phyloP scores from a whole-genome alignment of 2,329 filamentous ascomycete species.

The Epichloe aotearoae region DNA sequence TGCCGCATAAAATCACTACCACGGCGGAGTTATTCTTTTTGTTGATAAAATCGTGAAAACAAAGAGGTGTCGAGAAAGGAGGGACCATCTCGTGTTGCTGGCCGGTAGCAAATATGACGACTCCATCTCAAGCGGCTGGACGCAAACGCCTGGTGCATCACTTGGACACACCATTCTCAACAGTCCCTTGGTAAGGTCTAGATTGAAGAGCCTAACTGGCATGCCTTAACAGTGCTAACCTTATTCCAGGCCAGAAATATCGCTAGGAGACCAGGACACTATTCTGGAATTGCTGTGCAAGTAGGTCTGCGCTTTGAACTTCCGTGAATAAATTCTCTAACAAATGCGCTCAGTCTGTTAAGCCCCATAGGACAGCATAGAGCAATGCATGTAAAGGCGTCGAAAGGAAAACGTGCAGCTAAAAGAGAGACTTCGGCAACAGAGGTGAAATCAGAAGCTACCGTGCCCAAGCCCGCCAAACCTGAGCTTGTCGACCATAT shows the following conservation, averaged over 20 bases:
- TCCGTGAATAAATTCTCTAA: neutral
- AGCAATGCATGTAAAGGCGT: conserved; percentile 36
- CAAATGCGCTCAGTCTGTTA: conserved; percentile 37
- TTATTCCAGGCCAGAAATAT: conserved; percentile 43
- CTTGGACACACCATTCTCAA: conserved; percentile 51
- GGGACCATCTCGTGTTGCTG: neutral
- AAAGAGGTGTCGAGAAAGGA: neutral
- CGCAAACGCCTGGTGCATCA: conserved; percentile 50
- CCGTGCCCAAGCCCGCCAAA: conserved; percentile 10
- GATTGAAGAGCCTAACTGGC: neutral
- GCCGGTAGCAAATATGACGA: conserved; percentile 12
- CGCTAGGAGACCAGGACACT: conserved; percentile 43
- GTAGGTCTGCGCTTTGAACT: conserved; percentile 27
- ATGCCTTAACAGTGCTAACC: neutral
- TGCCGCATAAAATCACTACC: neutral
- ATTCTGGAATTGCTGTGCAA: conserved; percentile 55
- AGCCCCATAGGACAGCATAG: conserved; percentile 51
- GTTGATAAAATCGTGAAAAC: too few relatives aligned
- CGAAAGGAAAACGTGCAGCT: conserved; percentile 44
- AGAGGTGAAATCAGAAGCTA: conserved; percentile 8
- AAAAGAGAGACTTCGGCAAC: conserved; percentile 29
- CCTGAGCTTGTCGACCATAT: conserved; percentile 45
- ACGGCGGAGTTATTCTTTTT: neutral
- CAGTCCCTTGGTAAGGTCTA: conserved; percentile 42
- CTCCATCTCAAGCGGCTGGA: conserved; percentile 9